Evolutionary conservation across 225 moss, liverwort and hornwort species (phyloP).

Genomic region (Pseudisothecium myosuroides): DNA sequence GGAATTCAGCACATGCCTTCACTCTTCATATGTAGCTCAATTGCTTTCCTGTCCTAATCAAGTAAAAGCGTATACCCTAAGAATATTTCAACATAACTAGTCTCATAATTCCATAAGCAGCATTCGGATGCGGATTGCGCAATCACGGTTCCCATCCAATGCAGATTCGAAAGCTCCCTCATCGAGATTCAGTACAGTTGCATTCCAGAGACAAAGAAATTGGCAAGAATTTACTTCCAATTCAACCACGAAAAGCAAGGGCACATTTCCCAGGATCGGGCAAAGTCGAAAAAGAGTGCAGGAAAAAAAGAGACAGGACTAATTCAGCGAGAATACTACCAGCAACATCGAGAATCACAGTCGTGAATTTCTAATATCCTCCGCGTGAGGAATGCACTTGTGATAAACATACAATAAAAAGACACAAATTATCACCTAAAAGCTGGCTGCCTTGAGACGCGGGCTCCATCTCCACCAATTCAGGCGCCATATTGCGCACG

Average conservation of each 20-base stretch:
- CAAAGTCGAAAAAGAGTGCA: neutral
- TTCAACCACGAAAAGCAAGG: neutral
- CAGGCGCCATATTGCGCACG: constrained; percentile 52
- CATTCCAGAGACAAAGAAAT: neutral
- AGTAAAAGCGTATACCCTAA: neutral
- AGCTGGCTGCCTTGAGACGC: constrained; percentile 75
- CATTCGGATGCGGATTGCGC: neutral
- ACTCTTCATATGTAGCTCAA: neutral
- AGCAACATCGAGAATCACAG: neutral
- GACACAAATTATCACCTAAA: constrained; percentile 31
- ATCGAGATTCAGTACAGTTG: neutral
- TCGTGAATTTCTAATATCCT: neutral
- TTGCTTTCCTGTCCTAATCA: neutral
- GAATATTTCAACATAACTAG: neutral
- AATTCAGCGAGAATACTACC: neutral
- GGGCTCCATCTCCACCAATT: constrained; percentile 82
- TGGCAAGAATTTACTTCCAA: neutral
- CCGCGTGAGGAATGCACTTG: neutral
- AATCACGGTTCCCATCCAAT: neutral
- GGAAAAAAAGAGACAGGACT: neutral
- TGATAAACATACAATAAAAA: neutral
- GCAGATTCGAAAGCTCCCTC: neutral
- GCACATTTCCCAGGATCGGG: neutral
- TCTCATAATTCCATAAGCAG: neutral
- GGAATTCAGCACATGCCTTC: neutral